Base-by-base conservation (phyloP, 169 alveolate species). In the Babesia divergens region DNA sequence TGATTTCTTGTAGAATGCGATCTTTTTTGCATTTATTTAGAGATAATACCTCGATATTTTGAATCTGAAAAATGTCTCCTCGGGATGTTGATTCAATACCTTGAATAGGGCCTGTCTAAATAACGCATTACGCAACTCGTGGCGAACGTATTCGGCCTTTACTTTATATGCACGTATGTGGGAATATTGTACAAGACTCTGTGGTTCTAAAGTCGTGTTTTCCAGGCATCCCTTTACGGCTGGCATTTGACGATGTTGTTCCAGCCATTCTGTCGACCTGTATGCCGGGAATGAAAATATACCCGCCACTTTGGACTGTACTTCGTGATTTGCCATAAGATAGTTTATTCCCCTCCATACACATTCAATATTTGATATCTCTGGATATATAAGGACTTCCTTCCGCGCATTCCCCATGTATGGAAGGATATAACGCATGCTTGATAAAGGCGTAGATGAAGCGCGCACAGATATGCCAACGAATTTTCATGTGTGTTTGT, bases 21-120 rank as follows among this genome's bases (percentile, higher is more conserved):
- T 82, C 88, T 28, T 76, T 79, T 60, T 65, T 77, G 72, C 93
- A 87, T 35, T 71, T 66, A n/a, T 62, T 44, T 59, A 55, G 56
- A 22, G 88, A 59, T 42, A 83, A 43, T 9, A 87, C 93, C 55
- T 87, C 93, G 11, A 87, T 64, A 70, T 87, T 87, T 80, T 87
- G 93, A 47, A 87, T 74, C 93, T 87, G 70, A 5, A 43, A 40
- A 32, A 32, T 11, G 44, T 43, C 26, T 20, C 43, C 22, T 2
- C 49, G 16, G 29, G 22, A 66, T 38, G 18, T 13, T 8, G 1
- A 0, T 1, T 26, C 11, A 18, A 20, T 80, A 80, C 88, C 79
- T 80, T 68, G 80, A 80, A 69, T 20, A 80, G 80, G 13, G 88
- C 83, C 76, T 80, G 88, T 64, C 84, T 70, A 65, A 80, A 80